Percentiles rank a stretch among this genome's conserved stretches.
Conservation (phyloP, 768 basidiomycete genomes). For the Tricholoma sp. region DNA sequence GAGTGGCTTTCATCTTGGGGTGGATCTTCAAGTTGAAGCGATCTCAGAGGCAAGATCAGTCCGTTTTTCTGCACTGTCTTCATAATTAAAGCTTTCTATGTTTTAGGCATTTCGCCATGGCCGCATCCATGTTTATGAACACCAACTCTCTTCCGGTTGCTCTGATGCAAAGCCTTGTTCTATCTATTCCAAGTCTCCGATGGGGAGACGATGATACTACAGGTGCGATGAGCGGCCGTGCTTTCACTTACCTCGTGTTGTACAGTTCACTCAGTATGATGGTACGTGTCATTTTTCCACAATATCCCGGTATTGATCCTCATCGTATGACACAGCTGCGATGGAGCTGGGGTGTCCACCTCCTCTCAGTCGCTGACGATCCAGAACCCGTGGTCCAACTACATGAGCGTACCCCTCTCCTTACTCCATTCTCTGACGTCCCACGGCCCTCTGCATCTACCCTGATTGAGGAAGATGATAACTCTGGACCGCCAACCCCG, state of each 20-base stretch:
- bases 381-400: not conserved
- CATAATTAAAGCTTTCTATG: not conserved
- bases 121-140: constrained; percentile 88
- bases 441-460: not conserved
- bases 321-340: constrained; percentile 49
- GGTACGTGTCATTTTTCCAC: constrained; percentile 29
- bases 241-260: constrained; percentile 83
- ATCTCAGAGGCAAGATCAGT: constrained; percentile 63
- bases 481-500: not conserved
- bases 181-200: constrained; percentile 76
- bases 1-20: constrained; percentile 59
- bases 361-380: constrained; percentile 15
- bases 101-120: constrained; percentile 69
- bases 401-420: constrained; percentile 6
- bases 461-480: not conserved
- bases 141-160: constrained; percentile 95
- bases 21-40: constrained; percentile 59
- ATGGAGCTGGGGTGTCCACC: constrained; percentile 57
- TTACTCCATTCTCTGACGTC: constrained; percentile 1
- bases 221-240: constrained; percentile 88
- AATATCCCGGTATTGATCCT: not conserved
- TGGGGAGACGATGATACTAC: constrained; percentile 79
- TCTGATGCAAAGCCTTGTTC: constrained; percentile 84
- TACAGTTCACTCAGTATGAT: constrained; percentile 97
- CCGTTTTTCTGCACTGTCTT: not conserved